Conservation (phyloP, 352 stramenopile genomes). For the Globisporangium lucens region DNA sequence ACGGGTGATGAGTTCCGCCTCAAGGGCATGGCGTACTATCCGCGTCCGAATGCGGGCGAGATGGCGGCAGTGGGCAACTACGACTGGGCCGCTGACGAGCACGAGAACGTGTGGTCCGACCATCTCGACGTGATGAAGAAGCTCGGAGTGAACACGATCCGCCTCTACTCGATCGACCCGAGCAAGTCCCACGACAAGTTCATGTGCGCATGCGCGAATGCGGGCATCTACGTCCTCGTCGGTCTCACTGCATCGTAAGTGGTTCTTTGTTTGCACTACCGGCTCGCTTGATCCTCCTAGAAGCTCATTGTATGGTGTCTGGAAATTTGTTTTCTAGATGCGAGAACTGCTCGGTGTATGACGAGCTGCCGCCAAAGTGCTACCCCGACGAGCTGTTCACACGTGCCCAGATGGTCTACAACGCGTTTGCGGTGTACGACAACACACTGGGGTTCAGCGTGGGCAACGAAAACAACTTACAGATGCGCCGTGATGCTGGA, state of each 20-base stretch:
- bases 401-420: conserved; percentile 65
- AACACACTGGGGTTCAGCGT: conserved; percentile 69
- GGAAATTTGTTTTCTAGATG: conserved; percentile 28
- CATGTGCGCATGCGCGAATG: conserved; percentile 66
- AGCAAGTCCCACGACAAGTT: conserved; percentile 68
- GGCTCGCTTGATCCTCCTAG: not conserved
- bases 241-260: conserved; percentile 54
- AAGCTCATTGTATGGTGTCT: not conserved
- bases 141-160: conserved; percentile 61
- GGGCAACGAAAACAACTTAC: conserved; percentile 69
- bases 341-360: conserved; percentile 47
- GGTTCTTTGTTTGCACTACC: not conserved
- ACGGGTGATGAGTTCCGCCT: conserved; percentile 65
- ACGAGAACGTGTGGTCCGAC: conserved; percentile 47
- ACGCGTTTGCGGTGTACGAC: conserved; percentile 70
- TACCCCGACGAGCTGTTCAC: conserved; percentile 51
- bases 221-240: conserved; percentile 71
- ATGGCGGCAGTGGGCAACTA: conserved; percentile 49
- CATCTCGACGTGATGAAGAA: conserved; percentile 54
- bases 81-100: conserved; percentile 62
- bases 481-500: conserved; percentile 31
- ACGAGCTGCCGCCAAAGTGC: conserved; percentile 39
- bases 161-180: conserved; percentile 64
- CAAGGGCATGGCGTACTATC: conserved; percentile 69
- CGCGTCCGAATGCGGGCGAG: conserved; percentile 56